Evolutionary conservation across 768 basidiomycete genomes (phyloP), one percentile per base, ranked within the genome.

Genomic region (Boletus tomentosulus): DNA sequence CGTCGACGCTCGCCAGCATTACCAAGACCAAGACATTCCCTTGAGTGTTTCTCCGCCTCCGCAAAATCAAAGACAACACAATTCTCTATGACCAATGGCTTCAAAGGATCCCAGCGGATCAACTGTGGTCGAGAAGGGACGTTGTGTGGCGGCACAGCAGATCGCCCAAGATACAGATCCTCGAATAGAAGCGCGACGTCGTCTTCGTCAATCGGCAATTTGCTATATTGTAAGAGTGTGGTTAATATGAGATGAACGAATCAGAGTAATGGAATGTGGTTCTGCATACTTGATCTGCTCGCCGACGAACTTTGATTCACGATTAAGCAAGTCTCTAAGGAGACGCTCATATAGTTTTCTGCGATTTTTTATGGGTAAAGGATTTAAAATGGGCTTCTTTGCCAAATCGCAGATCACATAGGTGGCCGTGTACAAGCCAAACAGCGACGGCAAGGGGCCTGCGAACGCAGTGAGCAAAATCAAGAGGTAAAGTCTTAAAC

Each of bases 361-460:
- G 45, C 93, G 81, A 55, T 86, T 85, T 69, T 94, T 95, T 61
- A 94, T 84, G 6, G 93, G 85, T 2, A 96, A 74, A 3, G 93
- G 91, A 59, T 95, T 89, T 42, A 73, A 67, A 49, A 97, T 86
- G 1, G 91, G 87, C 64, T 90, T 91, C 5, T 81, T 87, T 1
- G 93, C 91, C 48, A 98, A 73, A 53, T 87, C 87, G 67, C 89
- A 91, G 6, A 95, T 73, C 53, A 99, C 83, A 65, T 91, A 98
- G 0, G 92, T 91, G 19, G 91, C 89, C 37, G 87, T 86, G 60
- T 96, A 80, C 56, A 98, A 78, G 15, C 95, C 97, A 66, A 99
- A 98, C 54, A 96, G 84, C 2, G 89, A 82, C 0, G 94, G 95
- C 8, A 97, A 71, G 0, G 94, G 89, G 0, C 68, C 68, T 70